Percentiles rank a stretch among this genome's conserved stretches.
Evolutionary conservation across 2,329 filamentous ascomycete genomes (phyloP).

Genomic region (Coniochaeta sp.): DNA sequence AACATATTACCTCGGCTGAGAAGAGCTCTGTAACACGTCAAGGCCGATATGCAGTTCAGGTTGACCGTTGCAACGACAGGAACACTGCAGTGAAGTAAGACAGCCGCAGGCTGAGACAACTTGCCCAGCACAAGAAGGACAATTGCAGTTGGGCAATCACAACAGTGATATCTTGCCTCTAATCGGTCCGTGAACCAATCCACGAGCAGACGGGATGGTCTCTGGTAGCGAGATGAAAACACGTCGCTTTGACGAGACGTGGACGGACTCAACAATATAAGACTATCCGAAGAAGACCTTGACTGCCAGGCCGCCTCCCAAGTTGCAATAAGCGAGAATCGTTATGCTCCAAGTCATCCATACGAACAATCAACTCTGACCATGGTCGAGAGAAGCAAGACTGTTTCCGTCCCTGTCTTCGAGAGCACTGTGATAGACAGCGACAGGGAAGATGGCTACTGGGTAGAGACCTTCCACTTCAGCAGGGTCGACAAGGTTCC

Average conservation of each 20-base stretch:
- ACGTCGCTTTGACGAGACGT: neutral
- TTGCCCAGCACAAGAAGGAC: neutral
- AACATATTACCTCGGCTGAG: neutral
- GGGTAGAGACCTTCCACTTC: slow-evolving; percentile 1
- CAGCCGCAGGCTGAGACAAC: neutral
- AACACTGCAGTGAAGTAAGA: neutral
- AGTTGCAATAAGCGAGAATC: neutral
- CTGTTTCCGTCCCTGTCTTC: neutral
- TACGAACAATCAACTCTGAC: neutral
- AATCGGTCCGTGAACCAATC: neutral
- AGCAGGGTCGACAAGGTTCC: neutral
- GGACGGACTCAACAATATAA: neutral
- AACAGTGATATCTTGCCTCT: neutral
- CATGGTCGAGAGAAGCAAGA: neutral
- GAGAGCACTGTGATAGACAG: neutral
- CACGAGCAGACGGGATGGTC: neutral
- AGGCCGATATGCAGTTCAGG: neutral
- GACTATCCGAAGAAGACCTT: neutral
- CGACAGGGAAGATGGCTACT: neutral
- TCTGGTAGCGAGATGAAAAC: neutral
- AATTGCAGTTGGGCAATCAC: neutral
- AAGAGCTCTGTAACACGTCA: neutral
- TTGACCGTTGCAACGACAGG: neutral
- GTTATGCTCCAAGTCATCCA: neutral
- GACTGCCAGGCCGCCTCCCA: neutral